A percentile compares a stretch with the other conserved stretches of the same genome.
These are phyloP conservation scores for Kodamaea sp. DNA, from an alignment of 1,139 yeast genomes.

Conservation along the genomic window DNA sequence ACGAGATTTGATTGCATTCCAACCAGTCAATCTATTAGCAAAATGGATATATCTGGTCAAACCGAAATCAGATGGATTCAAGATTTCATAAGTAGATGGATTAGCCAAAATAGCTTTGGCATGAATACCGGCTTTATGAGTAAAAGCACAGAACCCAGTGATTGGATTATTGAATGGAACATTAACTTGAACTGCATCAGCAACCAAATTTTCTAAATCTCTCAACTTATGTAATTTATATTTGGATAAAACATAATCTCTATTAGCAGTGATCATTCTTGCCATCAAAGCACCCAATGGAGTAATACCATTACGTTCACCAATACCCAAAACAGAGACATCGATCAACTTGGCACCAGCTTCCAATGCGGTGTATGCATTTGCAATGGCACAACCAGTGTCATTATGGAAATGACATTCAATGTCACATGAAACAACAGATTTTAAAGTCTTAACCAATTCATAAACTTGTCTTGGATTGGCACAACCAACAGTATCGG, in stretches of 20 bases:
- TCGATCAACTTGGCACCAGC: conserved; percentile 96
- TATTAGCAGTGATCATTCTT: conserved; percentile 97
- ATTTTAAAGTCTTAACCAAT: conserved; percentile 86
- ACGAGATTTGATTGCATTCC: conserved; percentile 98
- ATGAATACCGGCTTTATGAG: conserved; percentile 99
- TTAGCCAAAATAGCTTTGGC: conserved; percentile 98
- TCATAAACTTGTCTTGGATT: conserved; percentile 99
- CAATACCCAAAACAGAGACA: conserved; percentile 94
- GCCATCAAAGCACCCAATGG: conserved; percentile 99
- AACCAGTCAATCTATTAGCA: conserved; percentile 96
- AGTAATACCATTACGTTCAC: conserved; percentile 98
- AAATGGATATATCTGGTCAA: conserved; percentile 93
- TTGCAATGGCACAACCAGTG: conserved; percentile 98
- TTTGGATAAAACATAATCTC: conserved; percentile 92
- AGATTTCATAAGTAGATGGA: conserved; percentile 95
- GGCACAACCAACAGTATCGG: conserved; percentile 98
- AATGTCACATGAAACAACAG: conserved; percentile 93
- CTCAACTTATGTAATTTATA: conserved; percentile 94
- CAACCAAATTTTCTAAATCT: conserved; percentile 92
- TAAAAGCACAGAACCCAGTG: conserved; percentile 98
- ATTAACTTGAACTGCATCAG: conserved; percentile 95
- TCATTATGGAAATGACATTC: conserved; percentile 99
- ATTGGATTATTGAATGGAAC: conserved; percentile 98
- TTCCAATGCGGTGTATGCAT: conserved; percentile 96
- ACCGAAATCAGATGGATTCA: conserved; percentile 93